Evolutionary conservation across 768 basidiomycete species (phyloP).

Genomic region (Dacryopinax primogenitus): DNA sequence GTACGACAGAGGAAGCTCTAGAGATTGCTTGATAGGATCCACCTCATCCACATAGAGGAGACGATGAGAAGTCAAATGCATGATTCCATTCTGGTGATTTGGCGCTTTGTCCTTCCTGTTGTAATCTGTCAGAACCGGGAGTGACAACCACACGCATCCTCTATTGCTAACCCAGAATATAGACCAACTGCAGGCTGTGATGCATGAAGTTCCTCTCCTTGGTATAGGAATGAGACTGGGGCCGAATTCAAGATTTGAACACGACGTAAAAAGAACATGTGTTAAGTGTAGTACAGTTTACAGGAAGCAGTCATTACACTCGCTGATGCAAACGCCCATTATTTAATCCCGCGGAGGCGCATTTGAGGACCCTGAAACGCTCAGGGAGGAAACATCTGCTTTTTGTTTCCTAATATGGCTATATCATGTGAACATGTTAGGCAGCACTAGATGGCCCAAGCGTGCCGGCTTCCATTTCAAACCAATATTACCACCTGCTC

Average conservation of each 20-base stretch:
- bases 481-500: too few species aligned
- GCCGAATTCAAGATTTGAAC: neutral
- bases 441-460: too few species aligned
- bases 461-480: too few species aligned
- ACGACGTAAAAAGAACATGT: neutral
- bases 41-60: constrained; percentile 62
- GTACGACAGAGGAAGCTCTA: constrained; percentile 49
- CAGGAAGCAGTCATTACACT: neutral
- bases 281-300: neutral
- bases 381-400: too few species aligned
- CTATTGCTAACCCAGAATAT: constrained; percentile 69
- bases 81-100: constrained; percentile 60
- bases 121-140: constrained; percentile 22
- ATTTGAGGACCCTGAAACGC: too few species aligned
- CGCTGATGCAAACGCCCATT: too few species aligned
- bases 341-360: too few species aligned
- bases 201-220: constrained; percentile 62
- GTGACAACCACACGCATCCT: neutral
- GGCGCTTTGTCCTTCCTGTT: constrained; percentile 66
- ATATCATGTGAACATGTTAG: too few species aligned
- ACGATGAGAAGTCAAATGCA: constrained; percentile 69
- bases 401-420: too few species aligned
- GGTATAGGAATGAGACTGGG: constrained; percentile 50
- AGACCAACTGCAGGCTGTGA: constrained; percentile 74
- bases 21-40: constrained; percentile 41